A percentile compares a stretch with the other conserved stretches of the same genome.
Conservation (phyloP, 1,284 basidiomycete species). For the Apiotrichum montevideense region DNA sequence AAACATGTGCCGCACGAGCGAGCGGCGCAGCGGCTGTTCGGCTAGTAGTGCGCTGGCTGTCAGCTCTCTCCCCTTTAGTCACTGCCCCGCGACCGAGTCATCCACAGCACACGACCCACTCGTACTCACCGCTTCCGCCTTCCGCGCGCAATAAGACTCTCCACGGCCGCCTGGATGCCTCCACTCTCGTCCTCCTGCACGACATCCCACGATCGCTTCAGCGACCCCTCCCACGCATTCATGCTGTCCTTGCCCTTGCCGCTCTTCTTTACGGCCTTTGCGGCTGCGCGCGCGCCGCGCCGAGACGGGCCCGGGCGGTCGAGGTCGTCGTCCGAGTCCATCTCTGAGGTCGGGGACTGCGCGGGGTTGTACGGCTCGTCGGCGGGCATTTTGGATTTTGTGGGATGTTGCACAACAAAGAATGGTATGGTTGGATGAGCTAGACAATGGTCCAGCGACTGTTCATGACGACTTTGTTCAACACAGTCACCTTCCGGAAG, state of each 20-base stretch:
- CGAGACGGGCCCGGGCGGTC: slow-evolving; percentile 21
- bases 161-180: slow-evolving; percentile 81
- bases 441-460: no score
- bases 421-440: no score
- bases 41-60: slow-evolving; percentile 52
- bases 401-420: no score
- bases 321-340: slow-evolving; percentile 22
- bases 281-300: neutral
- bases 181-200: slow-evolving; percentile 94
- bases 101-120: neutral
- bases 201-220: slow-evolving; percentile 91
- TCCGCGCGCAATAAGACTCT: slow-evolving; percentile 77
- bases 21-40: slow-evolving; percentile 83
- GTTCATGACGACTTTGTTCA: no score
- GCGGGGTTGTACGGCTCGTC: slow-evolving; percentile 18
- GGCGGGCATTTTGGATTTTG: slow-evolving; percentile 5
- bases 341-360: slow-evolving; percentile 6
- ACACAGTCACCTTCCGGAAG: no score
- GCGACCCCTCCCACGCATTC: slow-evolving; percentile 94
- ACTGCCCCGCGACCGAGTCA: no score
- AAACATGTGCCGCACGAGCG: slow-evolving; percentile 92
- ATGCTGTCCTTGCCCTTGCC: slow-evolving; percentile 27
- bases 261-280: slow-evolving; percentile 7
- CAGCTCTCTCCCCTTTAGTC: neutral
- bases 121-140: slow-evolving; percentile 66